phyloP scores from a whole-genome alignment of 352 stramenopile species.

The Discostella stelligera region DNA sequence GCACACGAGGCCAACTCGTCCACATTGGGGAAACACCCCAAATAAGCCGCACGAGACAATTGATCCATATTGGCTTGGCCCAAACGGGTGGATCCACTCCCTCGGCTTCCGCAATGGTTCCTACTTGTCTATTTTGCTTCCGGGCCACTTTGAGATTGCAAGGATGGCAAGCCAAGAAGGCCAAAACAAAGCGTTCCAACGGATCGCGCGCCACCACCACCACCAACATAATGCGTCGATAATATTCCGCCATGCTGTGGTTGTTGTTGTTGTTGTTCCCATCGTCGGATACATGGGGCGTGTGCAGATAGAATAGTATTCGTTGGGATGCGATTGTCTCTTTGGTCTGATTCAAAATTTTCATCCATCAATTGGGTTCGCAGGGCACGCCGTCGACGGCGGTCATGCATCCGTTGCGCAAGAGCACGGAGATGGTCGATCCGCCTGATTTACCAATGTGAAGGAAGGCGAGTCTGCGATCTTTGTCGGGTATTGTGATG shows the following conservation, averaged over 20 bases:
- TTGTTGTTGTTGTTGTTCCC: too few relatives aligned
- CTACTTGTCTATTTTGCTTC: slow-evolving; percentile 17
- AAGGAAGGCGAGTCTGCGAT: slow-evolving; percentile 42
- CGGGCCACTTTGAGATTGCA: slow-evolving; percentile 29
- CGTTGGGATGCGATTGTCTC: slow-evolving; percentile 8
- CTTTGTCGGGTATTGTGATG: slow-evolving; percentile 16
- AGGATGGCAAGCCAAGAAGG: slow-evolving; percentile 53
- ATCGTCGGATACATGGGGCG: not conserved
- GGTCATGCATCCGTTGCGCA: slow-evolving; percentile 58
- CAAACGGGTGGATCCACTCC: slow-evolving; percentile 20
- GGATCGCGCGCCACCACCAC: slow-evolving; percentile 49
- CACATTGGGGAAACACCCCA: slow-evolving; percentile 56
- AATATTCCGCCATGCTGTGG: slow-evolving; percentile 42
- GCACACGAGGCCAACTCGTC: slow-evolving; percentile 40
- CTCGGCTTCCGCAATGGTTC: not conserved
- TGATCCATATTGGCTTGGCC: slow-evolving; percentile 19
- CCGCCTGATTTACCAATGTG: slow-evolving; percentile 72
- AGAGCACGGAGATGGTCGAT: slow-evolving; percentile 46
- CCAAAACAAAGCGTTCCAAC: slow-evolving; percentile 50
- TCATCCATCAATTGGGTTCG: slow-evolving; percentile 36
- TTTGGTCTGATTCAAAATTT: slow-evolving; percentile 29
- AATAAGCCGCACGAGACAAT: slow-evolving; percentile 28
- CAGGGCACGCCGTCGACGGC: slow-evolving; percentile 28
- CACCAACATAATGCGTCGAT: slow-evolving; percentile 28
- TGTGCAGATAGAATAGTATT: not conserved